A percentile compares a stretch with the other conserved stretches of the same genome.
Conservation (phyloP, 75 land plant genomes). For the Gnetum montanum region DNA sequence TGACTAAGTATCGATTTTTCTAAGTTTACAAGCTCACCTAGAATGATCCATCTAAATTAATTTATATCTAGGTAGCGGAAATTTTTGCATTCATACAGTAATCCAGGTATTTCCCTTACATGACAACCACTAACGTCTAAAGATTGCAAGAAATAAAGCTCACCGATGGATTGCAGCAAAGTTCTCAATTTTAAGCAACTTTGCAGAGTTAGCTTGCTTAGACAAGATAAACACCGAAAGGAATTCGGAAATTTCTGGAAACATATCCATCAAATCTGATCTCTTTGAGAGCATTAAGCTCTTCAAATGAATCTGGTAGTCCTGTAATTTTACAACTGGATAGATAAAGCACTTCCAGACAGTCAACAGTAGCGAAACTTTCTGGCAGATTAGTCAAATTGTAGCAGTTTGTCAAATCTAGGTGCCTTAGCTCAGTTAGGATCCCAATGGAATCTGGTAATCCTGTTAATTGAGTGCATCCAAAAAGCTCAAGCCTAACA, state of each 20-base stretch:
- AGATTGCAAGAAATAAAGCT: background rate
- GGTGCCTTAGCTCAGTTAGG: slow-evolving; percentile 11
- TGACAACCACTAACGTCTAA: slow-evolving; percentile 4
- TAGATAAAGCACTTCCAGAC: slow-evolving; percentile 10
- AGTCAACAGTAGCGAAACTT: slow-evolving; percentile 2
- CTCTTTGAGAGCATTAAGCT: slow-evolving; percentile 1
- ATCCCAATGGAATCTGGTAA: slow-evolving; percentile 14
- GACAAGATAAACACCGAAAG: slow-evolving; percentile 3
- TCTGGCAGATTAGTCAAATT: slow-evolving; percentile 8
- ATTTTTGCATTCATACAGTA: background rate
- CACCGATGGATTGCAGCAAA: background rate
- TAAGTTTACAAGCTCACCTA: background rate
- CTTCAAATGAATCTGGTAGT: slow-evolving; percentile 9
- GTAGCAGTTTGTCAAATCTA: slow-evolving; percentile 17
- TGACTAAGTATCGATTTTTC: slow-evolving; percentile 3
- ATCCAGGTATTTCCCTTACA: background rate
- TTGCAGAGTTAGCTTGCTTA: slow-evolving; percentile 2
- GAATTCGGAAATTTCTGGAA: background rate
- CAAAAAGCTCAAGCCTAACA: slow-evolving; percentile 7
- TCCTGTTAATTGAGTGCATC: slow-evolving; percentile 6
- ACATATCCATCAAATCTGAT: slow-evolving; percentile 1
- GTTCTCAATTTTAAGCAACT: background rate
- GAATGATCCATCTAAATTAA: background rate
- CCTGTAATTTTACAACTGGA: slow-evolving; percentile 5
- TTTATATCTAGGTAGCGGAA: background rate